These are phyloP conservation scores for Daphne laureola DNA, from an alignment of 441 rosid species.

Conservation along the genomic window DNA sequence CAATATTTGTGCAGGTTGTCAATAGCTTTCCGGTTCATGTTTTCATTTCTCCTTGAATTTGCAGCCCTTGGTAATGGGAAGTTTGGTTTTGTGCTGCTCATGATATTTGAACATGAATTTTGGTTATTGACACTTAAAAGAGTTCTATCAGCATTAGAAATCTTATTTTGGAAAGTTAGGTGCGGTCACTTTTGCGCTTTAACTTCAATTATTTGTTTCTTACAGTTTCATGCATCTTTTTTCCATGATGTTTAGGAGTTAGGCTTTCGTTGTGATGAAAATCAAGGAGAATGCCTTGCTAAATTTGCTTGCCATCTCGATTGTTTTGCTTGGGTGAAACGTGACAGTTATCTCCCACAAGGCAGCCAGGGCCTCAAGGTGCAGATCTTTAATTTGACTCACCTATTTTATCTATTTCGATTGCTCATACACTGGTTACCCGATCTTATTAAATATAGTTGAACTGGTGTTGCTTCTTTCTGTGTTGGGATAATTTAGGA, in stretches of 20 bases:
- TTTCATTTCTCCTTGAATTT: no score
- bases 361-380: slow-evolving; percentile 99
- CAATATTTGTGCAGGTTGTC: no score
- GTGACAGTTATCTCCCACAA: slow-evolving; percentile 99
- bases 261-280: slow-evolving; percentile 87
- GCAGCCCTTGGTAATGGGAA: no score
- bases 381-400: slow-evolving; percentile 12
- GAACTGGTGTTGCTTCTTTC: neutral
- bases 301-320: slow-evolving; percentile 96
- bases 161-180: no score
- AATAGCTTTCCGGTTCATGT: no score
- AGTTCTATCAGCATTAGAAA: no score
- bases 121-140: no score
- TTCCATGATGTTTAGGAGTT: slow-evolving; percentile 43
- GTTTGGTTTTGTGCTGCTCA: no score
- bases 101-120: no score
- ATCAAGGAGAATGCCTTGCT: slow-evolving; percentile 95
- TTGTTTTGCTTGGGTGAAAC: slow-evolving; percentile 99
- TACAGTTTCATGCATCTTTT: neutral
- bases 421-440: slow-evolving; percentile 5
- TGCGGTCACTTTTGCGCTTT: no score
- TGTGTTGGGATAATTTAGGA: slow-evolving; percentile 5
- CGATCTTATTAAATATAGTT: slow-evolving; percentile 14
- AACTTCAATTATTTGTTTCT: neutral
- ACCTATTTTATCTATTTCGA: neutral